A percentile compares a stretch with the other conserved stretches of the same genome.
Evolutionary conservation across 345 rosid species (phyloP).

Genomic region (Brassica napus): DNA sequence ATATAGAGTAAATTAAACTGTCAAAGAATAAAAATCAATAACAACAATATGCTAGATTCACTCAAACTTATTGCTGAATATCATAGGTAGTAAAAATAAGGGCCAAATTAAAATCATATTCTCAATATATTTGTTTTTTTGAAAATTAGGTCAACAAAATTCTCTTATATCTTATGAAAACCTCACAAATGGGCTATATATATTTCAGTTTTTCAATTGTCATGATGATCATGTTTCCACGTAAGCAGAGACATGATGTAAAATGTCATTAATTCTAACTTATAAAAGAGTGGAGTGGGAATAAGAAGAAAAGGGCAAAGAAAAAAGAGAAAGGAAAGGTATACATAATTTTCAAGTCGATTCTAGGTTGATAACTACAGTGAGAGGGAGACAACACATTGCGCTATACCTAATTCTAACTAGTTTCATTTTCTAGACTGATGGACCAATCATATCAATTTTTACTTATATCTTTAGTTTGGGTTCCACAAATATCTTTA

Average conservation of each 20-base stretch:
- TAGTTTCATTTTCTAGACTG: conserved; percentile 31
- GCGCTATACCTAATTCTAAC: conserved; percentile 30
- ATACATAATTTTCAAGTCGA: conserved; percentile 31
- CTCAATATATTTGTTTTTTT: neutral
- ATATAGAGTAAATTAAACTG: neutral
- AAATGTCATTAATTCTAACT: neutral
- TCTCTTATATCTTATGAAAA: neutral
- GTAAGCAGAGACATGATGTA: conserved; percentile 13
- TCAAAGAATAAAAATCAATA: neutral
- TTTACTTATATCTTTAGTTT: conserved; percentile 19
- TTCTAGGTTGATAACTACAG: conserved; percentile 33
- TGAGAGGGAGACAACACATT: conserved; percentile 31
- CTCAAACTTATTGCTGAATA: neutral
- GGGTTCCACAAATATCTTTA: conserved; percentile 11
- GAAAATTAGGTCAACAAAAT: neutral
- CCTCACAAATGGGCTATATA: conserved; percentile 1
- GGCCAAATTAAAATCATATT: neutral
- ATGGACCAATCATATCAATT: conserved; percentile 34
- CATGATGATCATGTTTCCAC: conserved; percentile 25
- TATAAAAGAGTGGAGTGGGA: neutral
- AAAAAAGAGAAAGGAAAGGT: conserved; percentile 16
- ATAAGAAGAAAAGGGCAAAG: neutral
- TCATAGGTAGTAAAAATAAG: neutral
- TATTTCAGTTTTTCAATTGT: neutral
- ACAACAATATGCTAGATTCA: neutral